Base-by-base conservation (phyloP, 192 early-diverging fungal species). In the Coemansia sp. region DNA sequence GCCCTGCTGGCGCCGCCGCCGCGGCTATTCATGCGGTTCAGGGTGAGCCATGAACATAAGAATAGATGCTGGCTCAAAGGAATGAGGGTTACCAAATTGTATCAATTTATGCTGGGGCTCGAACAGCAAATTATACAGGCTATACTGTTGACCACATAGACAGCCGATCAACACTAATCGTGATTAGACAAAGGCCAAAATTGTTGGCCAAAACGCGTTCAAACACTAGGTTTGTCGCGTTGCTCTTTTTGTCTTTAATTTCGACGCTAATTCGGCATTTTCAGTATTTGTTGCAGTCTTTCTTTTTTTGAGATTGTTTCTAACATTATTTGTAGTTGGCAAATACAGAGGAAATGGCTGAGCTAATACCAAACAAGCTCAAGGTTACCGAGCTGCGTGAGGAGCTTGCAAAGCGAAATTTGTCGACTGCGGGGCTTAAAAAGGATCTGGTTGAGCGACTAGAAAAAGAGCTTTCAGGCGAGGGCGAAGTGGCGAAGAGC, bases 381-480 rank as follows among this genome's bases (percentile, higher is more conserved):
- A 87, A 87, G 36, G 86, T 87, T 23, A 68, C 80, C 17, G 86
- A 87, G 46, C 79, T 87, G 61, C 83, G 82, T 57, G 77, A 82
- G 54, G 83, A 86, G 62, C 74, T 90, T 5, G 59, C 76, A 5
- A 68, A 73, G 26, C 83, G 85, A 31, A 74, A 74, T 12, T 60
- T 88, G 23, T 40, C 87, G 10, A 88, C 81, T 0, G 84, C 76
- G 21, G 88, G 88, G 3, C 73, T 86, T 52, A 90, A 88, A 59
- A 85, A 86, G 51, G 88, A 87, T 7, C 56, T 90, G 17, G 72
- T 88, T 7, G 64, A 83, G 37, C 84, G 88, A 18, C 72, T 90
- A 5, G 79, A 84, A 55, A 83, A 86, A 56, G 85, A 84, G 3
- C 53, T 87, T 28, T 12, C 52, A 3, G 67, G 24, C 37, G 50